These are phyloP conservation scores for Lentithecium fluviatile DNA, from an alignment of 495 filamentous ascomycete genomes.

Conservation along the genomic window DNA sequence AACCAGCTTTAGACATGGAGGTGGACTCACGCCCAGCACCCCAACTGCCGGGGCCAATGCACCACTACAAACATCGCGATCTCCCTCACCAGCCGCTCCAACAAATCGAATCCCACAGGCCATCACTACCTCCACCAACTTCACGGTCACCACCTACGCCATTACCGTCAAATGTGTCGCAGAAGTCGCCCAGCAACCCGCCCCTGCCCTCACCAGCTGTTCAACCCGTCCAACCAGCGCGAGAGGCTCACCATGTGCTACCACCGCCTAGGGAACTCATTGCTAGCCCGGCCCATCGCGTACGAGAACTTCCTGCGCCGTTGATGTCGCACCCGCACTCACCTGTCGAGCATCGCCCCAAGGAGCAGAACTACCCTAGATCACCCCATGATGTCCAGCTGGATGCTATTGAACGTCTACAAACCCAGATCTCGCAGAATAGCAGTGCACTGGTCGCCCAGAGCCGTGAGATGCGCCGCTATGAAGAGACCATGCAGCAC, in stretches of 20 bases:
- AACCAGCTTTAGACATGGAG: conserved; percentile 25
- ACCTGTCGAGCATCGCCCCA: conserved; percentile 21
- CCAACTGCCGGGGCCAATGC: conserved; percentile 17
- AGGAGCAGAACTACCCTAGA: conserved; percentile 31
- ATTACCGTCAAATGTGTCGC: conserved; percentile 4
- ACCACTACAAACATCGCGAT: conserved; percentile 12
- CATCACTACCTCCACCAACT: conserved; percentile 17
- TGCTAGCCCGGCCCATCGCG: conserved; percentile 21
- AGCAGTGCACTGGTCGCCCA: conserved; percentile 34
- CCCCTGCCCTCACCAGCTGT: conserved; percentile 17
- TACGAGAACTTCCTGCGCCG: conserved; percentile 24
- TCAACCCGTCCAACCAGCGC: conserved; percentile 5
- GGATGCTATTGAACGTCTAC: conserved; percentile 40
- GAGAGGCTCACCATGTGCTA: conserved; percentile 10
- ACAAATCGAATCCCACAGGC: conserved; percentile 22
- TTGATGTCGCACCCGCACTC: conserved; percentile 21
- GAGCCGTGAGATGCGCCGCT: conserved; percentile 21
- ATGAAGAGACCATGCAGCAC: conserved; percentile 5
- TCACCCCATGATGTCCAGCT: conserved; percentile 28
- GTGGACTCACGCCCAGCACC: conserved; percentile 26
- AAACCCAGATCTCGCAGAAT: conserved; percentile 41
- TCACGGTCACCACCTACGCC: conserved; percentile 13
- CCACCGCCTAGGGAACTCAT: conserved; percentile 14
- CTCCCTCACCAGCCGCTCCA: conserved; percentile 26
- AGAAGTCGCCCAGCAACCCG: conserved; percentile 27